phyloP scores from a whole-genome alignment of 164 flowering plant genomes.

The Paratinospora sagittata region DNA sequence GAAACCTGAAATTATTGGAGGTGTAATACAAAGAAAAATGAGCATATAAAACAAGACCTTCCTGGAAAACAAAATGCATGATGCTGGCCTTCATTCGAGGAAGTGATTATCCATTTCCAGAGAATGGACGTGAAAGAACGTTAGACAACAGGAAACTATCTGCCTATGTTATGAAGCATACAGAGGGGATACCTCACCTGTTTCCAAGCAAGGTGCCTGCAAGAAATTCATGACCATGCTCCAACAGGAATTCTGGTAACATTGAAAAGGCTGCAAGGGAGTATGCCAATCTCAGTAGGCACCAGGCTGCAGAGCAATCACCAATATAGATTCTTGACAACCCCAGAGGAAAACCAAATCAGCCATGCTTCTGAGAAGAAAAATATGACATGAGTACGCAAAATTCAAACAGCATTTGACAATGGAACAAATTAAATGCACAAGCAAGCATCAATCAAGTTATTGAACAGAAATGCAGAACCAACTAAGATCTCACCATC shows the following conservation, averaged over 20 bases:
- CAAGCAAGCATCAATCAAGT: not conserved
- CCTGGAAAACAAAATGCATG: too few species aligned
- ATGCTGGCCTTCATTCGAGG: too few species aligned
- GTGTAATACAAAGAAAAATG: too few species aligned
- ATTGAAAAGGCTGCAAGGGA: conserved; percentile 43
- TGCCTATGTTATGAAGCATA: not conserved
- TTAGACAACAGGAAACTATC: too few species aligned
- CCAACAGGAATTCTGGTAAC: conserved; percentile 42
- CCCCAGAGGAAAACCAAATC: conserved; percentile 20
- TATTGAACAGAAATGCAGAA: conserved; percentile 9
- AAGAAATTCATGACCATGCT: conserved; percentile 54
- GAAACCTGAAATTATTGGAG: too few species aligned
- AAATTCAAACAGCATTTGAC: too few species aligned
- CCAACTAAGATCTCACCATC: conserved; percentile 31
- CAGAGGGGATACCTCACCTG: conserved; percentile 34
- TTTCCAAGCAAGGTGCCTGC: conserved; percentile 53
- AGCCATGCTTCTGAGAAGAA: conserved; percentile 3
- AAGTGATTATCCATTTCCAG: too few species aligned
- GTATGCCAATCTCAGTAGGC: conserved; percentile 39
- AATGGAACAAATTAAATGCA: not conserved
- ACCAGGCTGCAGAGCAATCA: conserved; percentile 37
- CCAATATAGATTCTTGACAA: conserved; percentile 38
- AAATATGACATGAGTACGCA: not conserved
- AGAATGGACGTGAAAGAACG: too few species aligned
- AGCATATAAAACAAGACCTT: too few species aligned